Base-by-base conservation (phyloP, 2,329 filamentous ascomycete species). In the Fusarium avenaceum region DNA sequence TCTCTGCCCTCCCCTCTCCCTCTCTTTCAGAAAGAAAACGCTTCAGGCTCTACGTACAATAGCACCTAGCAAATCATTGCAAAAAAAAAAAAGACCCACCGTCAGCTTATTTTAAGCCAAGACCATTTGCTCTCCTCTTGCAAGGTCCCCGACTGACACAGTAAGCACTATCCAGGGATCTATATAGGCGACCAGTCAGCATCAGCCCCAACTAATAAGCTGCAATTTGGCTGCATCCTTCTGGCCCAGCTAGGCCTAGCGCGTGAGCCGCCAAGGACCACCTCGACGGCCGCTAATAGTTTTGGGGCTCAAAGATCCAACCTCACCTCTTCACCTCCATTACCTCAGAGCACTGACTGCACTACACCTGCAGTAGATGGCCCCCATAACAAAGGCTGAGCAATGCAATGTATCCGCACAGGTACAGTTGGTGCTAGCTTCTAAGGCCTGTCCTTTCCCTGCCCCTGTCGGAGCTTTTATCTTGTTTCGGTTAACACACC, bases 191-290 rank as follows among this genome's bases (percentile, higher is more conserved):
- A 39, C 61, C 40, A 57, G 65, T 68, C 50, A 68, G 65, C 65
- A 65, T 61, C 65, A 68, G 65, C 61, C 65, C 42, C 56, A 57
- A 40, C 42, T 57, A 66, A 53, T 57, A 68, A 69, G 55, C 50
- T 49, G 47, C 54, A 68, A 62, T 56, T 42, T 62, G 28, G 65
- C 51, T 53, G 43, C 65, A 69, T 40, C 40, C 28, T 43, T 56
- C 17, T 22, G 38, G 33, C 19, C 17, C 55, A 24, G 44, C 44
- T 52, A 26, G 43, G 49, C 17, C 17, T 40, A 39, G 32, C 43
- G 32, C 33, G 15, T 28, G 10, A 19, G 38, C 7, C 52, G 62
- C 57, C 56, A 67, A 58, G 57, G 28, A 30, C 44, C 62, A 54
- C 51, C 53, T 17, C 38, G 50, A 35, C 60, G 60, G 65, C 39